These are phyloP conservation scores for Ophiostoma sp. DNA, from an alignment of 2,329 filamentous ascomycete species.

Conservation along the genomic window DNA sequence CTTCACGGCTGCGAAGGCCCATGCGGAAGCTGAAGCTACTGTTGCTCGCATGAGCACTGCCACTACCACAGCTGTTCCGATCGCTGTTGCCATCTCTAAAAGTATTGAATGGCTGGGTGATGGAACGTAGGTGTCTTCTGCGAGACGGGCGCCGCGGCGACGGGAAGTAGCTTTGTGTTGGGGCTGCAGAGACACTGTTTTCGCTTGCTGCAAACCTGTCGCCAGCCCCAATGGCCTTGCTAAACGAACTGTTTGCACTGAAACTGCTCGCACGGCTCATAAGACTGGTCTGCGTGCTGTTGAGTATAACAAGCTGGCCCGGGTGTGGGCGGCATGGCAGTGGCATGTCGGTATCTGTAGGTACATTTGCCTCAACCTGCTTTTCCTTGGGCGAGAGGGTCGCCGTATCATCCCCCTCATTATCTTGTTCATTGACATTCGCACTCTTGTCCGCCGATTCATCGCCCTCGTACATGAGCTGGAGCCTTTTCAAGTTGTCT, in stretches of 20 bases:
- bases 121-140: conserved; percentile 16
- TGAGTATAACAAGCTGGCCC: neutral
- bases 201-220: neutral
- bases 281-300: neutral
- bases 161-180: neutral
- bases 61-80: neutral
- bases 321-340: neutral
- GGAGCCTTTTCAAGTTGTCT: neutral
- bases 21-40: conserved; percentile 14
- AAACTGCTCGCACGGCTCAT: neutral
- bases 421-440: neutral
- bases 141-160: conserved; percentile 15
- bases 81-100: neutral
- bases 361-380: neutral
- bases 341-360: neutral
- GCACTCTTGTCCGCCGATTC: neutral
- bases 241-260: conserved; percentile 18
- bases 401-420: neutral
- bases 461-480: neutral
- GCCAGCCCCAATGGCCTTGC: neutral
- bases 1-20: conserved; percentile 17
- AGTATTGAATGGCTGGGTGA: conserved; percentile 13
- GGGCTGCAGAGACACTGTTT: neutral
- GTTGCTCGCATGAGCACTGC: neutral
- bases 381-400: neutral